Base-by-base conservation (phyloP, 2,329 filamentous ascomycete species). In the Colletotrichum falcatum region DNA sequence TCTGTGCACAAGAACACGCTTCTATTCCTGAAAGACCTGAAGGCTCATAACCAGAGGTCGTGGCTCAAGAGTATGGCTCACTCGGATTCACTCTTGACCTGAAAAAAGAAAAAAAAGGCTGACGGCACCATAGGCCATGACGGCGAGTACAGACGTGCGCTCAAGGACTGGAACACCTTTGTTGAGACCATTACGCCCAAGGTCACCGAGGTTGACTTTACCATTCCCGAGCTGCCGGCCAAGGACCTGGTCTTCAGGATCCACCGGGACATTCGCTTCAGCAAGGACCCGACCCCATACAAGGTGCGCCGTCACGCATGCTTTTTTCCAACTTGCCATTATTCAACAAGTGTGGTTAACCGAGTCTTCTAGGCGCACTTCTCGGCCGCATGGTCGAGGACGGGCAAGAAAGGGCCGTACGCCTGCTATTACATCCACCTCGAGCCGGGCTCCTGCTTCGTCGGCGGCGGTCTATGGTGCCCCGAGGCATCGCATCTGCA, bases 161-260 rank as follows among this genome's bases (percentile, higher is more conserved):
- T 94, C 68, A 91, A 92, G 70, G 94, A 97, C 78, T 97, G 93
- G 87, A 89, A 93, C 58, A 88, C 89, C 1, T 97, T 95, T 76
- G 88, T 96, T 44, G 91, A 93, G 74, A 84, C 84, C 12, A 84
- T 96, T 48, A 93, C 92, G 1, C 85, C 91, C 71, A 91, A 89
- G 72, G 86, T 97, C 64, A 87, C 88, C 26, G 89, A 91, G 69
- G 85, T 87, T 48, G 95, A 98, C 78, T 89, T 92, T 65, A 97
- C 94, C 1, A 89, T 97, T 51, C 95, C 95, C 0, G 94, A 97
- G 75, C 83, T 97, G 28, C 95, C 95, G 1, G 84, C 91, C 64
- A 96, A 97, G 79, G 94, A 97, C 77, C 84, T 97, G 74, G 90
- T 94, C 58, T 97, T 95, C 79, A 91, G 94, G 71, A 96, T 97